Evolutionary conservation across 2,329 filamentous ascomycete species (phyloP), one percentile per base, ranked within the genome.

Genomic region (Alternaria infectoria): DNA sequence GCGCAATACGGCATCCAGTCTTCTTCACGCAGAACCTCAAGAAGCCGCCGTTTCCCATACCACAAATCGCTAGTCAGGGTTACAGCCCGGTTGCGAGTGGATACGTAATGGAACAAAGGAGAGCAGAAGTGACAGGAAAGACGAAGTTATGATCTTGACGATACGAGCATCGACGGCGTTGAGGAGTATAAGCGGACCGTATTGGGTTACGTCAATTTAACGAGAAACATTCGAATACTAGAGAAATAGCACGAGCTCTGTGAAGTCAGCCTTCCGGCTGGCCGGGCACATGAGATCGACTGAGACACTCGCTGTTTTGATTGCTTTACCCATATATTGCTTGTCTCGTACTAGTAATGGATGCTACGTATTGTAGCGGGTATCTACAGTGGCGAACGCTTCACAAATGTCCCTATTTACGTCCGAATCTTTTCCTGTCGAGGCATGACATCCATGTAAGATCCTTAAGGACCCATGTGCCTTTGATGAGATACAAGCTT

Each of bases 21-120:
- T 94, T 94, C 80, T 93, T 93, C 81, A 91, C 90, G 0, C 83
- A 87, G 28, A 84, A 84, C 55, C 80, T 92, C 54, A 86, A 86
- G 61, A 87, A 85, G 70, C 83, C 86, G 3, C 86, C 88, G 6
- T 81, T 84, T 21, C 74, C 81, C 0, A 70, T 83, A 61, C 80
- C 79, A 12, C 67, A 77, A 15, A 64, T 71, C 30, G 71, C 74
- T 12, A 77, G 77, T 46, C 74, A 77, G 21, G 77, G 74, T 2
- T 77, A 78, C 64, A 83, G 71, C 68, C 83, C 83, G 5, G 82
- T 81, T 3, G 82, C 83, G 10, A 80, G 77, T 26, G 83, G 83
- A 1, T 85, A 85, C 57, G 69, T 80, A 26, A 60, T 71, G 62
- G 77, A 79, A 63, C 70, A 72, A 36, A 65, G 65, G 59, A 75